phyloP scores from a whole-genome alignment of 768 basidiomycete species.

The Steccherinum ochraceum region DNA sequence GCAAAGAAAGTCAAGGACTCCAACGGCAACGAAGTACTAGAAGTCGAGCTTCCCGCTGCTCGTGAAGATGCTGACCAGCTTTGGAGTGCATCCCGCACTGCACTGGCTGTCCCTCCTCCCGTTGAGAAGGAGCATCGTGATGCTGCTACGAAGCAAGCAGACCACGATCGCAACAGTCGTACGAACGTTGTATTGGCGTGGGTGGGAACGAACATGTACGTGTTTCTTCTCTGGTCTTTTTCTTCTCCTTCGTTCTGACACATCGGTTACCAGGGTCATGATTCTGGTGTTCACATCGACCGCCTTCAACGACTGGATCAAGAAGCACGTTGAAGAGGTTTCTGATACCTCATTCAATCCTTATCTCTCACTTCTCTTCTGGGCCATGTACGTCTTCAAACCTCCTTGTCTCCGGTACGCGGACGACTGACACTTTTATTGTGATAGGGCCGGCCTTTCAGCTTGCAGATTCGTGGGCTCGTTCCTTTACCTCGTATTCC shows the following conservation, averaged over 20 bases:
- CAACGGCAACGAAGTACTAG: slow-evolving; percentile 81
- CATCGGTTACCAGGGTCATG: slow-evolving; percentile 41
- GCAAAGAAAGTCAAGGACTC: slow-evolving; percentile 86
- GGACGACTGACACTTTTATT: not conserved
- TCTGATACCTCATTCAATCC: slow-evolving; percentile 70
- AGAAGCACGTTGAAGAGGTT: slow-evolving; percentile 43
- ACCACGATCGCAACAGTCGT: slow-evolving; percentile 77
- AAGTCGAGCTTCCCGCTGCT: slow-evolving; percentile 76
- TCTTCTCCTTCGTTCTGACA: slow-evolving; percentile 1
- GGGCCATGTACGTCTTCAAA: slow-evolving; percentile 36
- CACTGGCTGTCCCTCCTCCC: slow-evolving; percentile 63
- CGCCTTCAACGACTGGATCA: slow-evolving; percentile 72
- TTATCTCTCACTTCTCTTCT: slow-evolving; percentile 83
- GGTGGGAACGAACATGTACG: slow-evolving; percentile 81
- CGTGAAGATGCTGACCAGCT: slow-evolving; percentile 85
- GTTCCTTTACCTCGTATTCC: slow-evolving; percentile 69
- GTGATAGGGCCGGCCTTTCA: slow-evolving; percentile 64
- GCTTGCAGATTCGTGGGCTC: slow-evolving; percentile 79
- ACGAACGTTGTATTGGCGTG: slow-evolving; percentile 82
- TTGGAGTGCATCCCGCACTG: slow-evolving; percentile 70
- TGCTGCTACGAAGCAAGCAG: slow-evolving; percentile 83
- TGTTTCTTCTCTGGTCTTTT: slow-evolving; percentile 14
- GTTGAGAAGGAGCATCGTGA: slow-evolving; percentile 78
- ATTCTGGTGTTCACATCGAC: slow-evolving; percentile 71
- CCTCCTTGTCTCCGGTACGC: slow-evolving; percentile 1